Evolutionary conservation across 179 eudicot species (phyloP).

Genomic region (Beta corolliflora): DNA sequence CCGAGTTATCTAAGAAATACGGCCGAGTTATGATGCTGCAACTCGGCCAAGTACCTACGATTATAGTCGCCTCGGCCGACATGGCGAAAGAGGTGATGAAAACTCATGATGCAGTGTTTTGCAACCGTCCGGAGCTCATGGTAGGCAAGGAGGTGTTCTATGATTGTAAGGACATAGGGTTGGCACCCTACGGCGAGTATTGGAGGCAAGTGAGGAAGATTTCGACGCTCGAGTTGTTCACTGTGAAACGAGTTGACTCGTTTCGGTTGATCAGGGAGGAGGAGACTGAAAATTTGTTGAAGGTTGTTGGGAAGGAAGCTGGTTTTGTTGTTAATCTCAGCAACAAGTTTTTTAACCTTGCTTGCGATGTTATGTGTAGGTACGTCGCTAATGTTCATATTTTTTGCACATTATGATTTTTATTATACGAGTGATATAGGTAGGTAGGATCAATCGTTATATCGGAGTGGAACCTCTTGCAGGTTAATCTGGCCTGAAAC

Average conservation of each 20-base stretch:
- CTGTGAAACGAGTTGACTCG: slow-evolving; percentile 20
- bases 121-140: slow-evolving; percentile 20
- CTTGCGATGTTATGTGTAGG: slow-evolving; percentile 29
- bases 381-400: neutral
- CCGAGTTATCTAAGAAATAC: slow-evolving; percentile 22
- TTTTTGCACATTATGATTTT: no score
- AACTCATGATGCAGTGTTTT: slow-evolving; percentile 27
- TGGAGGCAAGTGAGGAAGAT: slow-evolving; percentile 35
- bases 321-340: slow-evolving; percentile 24
- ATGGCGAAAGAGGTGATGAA: slow-evolving; percentile 33
- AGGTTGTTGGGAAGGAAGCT: neutral
- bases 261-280: slow-evolving; percentile 32
- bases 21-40: slow-evolving; percentile 39
- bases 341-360: slow-evolving; percentile 15
- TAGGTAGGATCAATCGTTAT: no score
- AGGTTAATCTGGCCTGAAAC: no score
- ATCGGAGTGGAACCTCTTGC: no score
- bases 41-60: slow-evolving; percentile 27
- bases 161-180: slow-evolving; percentile 19
- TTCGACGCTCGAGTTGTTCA: slow-evolving; percentile 25
- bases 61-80: slow-evolving; percentile 26
- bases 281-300: slow-evolving; percentile 13
- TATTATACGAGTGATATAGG: no score
- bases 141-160: slow-evolving; percentile 17
- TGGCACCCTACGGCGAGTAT: slow-evolving; percentile 34